Evolutionary conservation across 345 rosid genomes (phyloP).

Genomic region (Cardamine chenopodiifolia): DNA sequence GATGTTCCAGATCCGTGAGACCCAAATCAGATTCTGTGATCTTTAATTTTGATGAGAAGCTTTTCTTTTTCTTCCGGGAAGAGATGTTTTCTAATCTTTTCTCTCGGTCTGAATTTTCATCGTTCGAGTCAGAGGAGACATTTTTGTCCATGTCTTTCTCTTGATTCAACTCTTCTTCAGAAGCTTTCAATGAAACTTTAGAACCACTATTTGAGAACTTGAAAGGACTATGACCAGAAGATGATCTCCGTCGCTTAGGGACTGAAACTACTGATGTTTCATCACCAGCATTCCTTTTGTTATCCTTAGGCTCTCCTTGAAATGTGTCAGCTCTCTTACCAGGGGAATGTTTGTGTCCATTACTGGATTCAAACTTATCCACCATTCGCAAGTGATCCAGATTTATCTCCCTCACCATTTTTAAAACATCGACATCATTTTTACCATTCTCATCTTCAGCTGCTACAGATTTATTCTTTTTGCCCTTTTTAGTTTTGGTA

Average conservation of each 20-base stretch:
- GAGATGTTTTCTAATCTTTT: conserved; percentile 45
- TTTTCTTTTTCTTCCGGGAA: conserved; percentile 49
- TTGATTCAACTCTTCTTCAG: conserved; percentile 46
- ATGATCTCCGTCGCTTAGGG: conserved; percentile 75
- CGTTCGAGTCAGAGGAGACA: conserved; percentile 43
- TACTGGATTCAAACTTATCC: conserved; percentile 72
- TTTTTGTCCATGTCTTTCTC: conserved; percentile 42
- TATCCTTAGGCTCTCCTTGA: conserved; percentile 52
- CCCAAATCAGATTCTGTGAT: conserved; percentile 52
- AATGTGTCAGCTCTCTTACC: conserved; percentile 48
- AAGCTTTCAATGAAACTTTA: conserved; percentile 44
- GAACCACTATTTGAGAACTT: conserved; percentile 53
- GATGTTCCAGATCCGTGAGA: conserved; percentile 48
- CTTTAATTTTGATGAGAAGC: conserved; percentile 45
- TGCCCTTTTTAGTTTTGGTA: conserved; percentile 56
- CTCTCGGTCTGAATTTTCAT: conserved; percentile 40
- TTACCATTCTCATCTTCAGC: conserved; percentile 56
- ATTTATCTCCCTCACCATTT: conserved; percentile 94
- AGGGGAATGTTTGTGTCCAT: conserved; percentile 68
- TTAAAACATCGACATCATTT: conserved; percentile 79
- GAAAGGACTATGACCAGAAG: conserved; percentile 56
- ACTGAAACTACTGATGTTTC: conserved; percentile 61
- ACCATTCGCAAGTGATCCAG: conserved; percentile 58
- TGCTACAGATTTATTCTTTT: conserved; percentile 51
- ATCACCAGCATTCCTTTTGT: conserved; percentile 60